Conservation (phyloP, 306 rosid species). For the Fragaria vesca region DNA sequence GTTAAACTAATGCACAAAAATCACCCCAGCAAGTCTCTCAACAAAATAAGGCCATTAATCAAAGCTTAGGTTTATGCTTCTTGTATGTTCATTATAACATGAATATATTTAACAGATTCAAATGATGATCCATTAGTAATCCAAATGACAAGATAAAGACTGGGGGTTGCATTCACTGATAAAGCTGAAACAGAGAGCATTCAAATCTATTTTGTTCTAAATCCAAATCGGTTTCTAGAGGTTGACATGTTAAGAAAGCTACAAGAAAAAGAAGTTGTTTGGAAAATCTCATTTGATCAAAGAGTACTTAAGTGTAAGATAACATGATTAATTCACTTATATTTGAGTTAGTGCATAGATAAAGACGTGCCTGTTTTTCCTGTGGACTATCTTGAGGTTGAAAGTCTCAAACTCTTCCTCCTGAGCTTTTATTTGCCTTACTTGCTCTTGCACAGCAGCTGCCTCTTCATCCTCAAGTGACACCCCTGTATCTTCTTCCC, state of each 20-base stretch:
- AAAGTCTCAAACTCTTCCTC: constrained; percentile 98
- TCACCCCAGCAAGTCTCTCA: background rate
- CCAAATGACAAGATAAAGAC: background rate
- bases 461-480: constrained; percentile 94
- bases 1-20: background rate
- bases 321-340: constrained; percentile 13
- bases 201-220: background rate
- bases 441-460: constrained; percentile 99
- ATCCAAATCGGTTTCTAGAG: background rate
- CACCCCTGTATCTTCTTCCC: constrained; percentile 77
- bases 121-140: background rate
- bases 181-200: background rate
- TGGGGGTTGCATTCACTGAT: background rate
- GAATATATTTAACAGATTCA: background rate
- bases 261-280: background rate
- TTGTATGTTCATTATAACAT: background rate
- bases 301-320: background rate
- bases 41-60: constrained; percentile 16
- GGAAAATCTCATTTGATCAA: background rate
- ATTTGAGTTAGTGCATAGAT: constrained; percentile 9
- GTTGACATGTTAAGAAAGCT: background rate
- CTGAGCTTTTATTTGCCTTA: constrained; percentile 90
- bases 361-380: constrained; percentile 87
- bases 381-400: constrained; percentile 94
- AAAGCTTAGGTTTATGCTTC: background rate